Base-by-base conservation (phyloP, 192 early-diverging fungal genomes). In the Entomortierella lignicola region DNA sequence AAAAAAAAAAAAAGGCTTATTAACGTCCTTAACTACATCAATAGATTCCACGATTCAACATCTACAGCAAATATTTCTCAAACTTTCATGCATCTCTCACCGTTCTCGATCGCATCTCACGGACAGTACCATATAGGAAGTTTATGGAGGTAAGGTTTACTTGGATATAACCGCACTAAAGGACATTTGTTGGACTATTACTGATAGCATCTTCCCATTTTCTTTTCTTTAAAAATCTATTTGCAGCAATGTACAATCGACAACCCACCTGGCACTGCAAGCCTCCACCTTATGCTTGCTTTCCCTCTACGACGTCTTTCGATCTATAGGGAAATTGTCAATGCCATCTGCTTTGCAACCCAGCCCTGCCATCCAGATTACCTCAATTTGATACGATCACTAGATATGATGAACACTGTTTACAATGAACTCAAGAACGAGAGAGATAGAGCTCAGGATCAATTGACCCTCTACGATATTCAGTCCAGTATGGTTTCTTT, bases 31-130 rank as follows among this genome's bases (percentile, higher is more conserved):
- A n/a, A n/a, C n/a, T n/a, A n/a, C n/a, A n/a, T n/a, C n/a, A n/a
- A n/a, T n/a, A 77, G 67, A 79, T 79, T 23, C 75, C 75, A 27
- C 44, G 25, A 41, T 79, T 79, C 68, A 79, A 70, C 58, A 66
- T 79, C 18, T 79, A 79, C 34, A 79, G 75, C 67, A 65, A 44
- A 32, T 79, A 79, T 30, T 79, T 61, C 39, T 65, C 68, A 15
- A 79, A 79, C 68, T 79, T 79, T 26, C 67, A 79, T 17, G 37
- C 55, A 2, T 67, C 75, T 8, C 26, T 79, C 12, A 70, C 67
- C 0, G 63, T 79, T 2, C 75, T 79, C 11, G 75, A 79, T 39
- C 75, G 75, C 2, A 79, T 79, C 57, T 79, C 75, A 27, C 43
- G 75, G 23, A 55, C 62, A 54, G 21, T 57, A 7, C 75, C 70